phyloP scores from a whole-genome alignment of 2,329 filamentous ascomycete species.

The Cyphellophora attinorum region DNA sequence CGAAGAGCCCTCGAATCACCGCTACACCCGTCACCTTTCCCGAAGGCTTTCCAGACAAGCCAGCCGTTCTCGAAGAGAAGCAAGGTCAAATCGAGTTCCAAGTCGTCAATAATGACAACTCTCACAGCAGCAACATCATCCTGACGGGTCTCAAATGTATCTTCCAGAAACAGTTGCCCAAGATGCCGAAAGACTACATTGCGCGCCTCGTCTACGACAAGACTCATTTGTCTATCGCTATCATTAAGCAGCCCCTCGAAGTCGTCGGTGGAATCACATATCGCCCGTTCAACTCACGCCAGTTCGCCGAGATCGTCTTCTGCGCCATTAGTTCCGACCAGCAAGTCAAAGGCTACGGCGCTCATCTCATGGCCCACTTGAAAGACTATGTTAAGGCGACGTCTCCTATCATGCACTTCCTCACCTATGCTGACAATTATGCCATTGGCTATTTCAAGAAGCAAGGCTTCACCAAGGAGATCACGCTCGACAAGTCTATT shows the following conservation, averaged over 20 bases:
- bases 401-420: slow-evolving; percentile 93
- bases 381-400: slow-evolving; percentile 98
- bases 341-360: slow-evolving; percentile 96
- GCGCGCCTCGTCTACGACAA: slow-evolving; percentile 94
- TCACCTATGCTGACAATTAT: slow-evolving; percentile 98
- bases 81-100: slow-evolving; percentile 93
- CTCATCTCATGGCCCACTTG: slow-evolving; percentile 93
- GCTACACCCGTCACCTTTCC: slow-evolving; percentile 55
- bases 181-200: slow-evolving; percentile 99
- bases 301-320: slow-evolving; percentile 97
- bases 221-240: slow-evolving; percentile 90
- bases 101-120: slow-evolving; percentile 93
- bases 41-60: slow-evolving; percentile 91
- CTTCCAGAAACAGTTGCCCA: slow-evolving; percentile 95
- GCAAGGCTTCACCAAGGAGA: slow-evolving; percentile 97
- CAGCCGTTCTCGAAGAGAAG: slow-evolving; percentile 86
- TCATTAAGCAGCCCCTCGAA: slow-evolving; percentile 91
- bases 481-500: slow-evolving; percentile 75
- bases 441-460: slow-evolving; percentile 99
- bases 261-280: slow-evolving; percentile 95
- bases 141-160: slow-evolving; percentile 94
- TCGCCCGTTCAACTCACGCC: slow-evolving; percentile 79
- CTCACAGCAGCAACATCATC: slow-evolving; percentile 81
- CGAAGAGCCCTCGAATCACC: slow-evolving; percentile 38
- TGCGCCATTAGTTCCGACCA: slow-evolving; percentile 96